A percentile compares a stretch with the other conserved stretches of the same genome.
Evolutionary conservation across 2,329 filamentous ascomycete genomes (phyloP).

Genomic region (Colletotrichum orbiculare): DNA sequence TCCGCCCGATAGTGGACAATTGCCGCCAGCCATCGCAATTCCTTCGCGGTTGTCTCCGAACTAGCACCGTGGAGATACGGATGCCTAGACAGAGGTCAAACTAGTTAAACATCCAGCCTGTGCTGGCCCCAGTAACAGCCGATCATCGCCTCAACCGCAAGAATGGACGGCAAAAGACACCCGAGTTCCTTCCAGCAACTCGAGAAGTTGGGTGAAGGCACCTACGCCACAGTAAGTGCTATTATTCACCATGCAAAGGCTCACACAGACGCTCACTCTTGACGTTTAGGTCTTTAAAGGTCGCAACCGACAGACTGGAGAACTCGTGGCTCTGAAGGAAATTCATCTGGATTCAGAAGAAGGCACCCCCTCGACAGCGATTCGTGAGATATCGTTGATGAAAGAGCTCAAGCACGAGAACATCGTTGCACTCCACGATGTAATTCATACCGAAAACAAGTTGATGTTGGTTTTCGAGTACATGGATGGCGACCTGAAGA

Average conservation of each 20-base stretch:
- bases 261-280: neutral
- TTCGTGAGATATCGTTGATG: conserved; percentile 98
- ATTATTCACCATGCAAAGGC: neutral
- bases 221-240: conserved; percentile 88
- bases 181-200: conserved; percentile 99
- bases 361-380: conserved; percentile 95
- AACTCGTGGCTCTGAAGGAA: conserved; percentile 96
- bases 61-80: too few relatives aligned
- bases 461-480: conserved; percentile 99
- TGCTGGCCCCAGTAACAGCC: neutral
- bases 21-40: too few relatives aligned
- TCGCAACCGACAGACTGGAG: conserved; percentile 94
- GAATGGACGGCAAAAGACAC: conserved; percentile 92
- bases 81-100: too few relatives aligned
- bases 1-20: too few relatives aligned
- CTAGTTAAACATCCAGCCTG: too few relatives aligned
- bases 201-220: conserved; percentile 98
- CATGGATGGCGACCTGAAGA: conserved; percentile 98
- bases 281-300: conserved; percentile 92
- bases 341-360: conserved; percentile 99
- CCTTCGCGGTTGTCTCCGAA: too few relatives aligned
- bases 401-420: conserved; percentile 99
- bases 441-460: conserved; percentile 99
- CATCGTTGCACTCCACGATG: conserved; percentile 96
- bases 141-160: neutral